These are phyloP conservation scores for Aspergillus indologenus DNA, from an alignment of 495 filamentous ascomycete species.

Conservation along the genomic window DNA sequence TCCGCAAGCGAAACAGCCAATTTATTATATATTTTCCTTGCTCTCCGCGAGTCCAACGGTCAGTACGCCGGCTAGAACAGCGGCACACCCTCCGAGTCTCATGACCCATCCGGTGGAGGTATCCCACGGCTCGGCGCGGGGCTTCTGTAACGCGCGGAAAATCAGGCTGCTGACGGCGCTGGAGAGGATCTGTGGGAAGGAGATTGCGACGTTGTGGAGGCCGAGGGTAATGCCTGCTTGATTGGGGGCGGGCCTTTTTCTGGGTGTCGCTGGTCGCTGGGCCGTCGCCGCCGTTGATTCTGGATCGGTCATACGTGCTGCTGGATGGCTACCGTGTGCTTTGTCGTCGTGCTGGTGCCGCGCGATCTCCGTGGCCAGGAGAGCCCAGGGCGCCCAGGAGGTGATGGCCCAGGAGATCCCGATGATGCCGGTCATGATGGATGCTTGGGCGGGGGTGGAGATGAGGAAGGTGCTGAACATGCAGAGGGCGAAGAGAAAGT, in stretches of 20 bases:
- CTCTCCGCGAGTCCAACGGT: conserved; percentile 24
- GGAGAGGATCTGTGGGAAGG: conserved; percentile 80
- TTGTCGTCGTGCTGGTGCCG: conserved; percentile 55
- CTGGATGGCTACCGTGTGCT: background rate
- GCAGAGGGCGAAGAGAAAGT: conserved; percentile 67
- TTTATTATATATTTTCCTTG: background rate
- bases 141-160: conserved; percentile 76
- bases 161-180: conserved; percentile 76
- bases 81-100: conserved; percentile 70
- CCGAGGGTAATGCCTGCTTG: conserved; percentile 85
- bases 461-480: conserved; percentile 80
- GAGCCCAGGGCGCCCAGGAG: conserved; percentile 84
- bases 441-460: conserved; percentile 57
- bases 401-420: conserved; percentile 85
- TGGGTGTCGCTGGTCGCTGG: background rate
- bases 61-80: conserved; percentile 67
- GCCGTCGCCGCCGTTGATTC: background rate
- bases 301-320: background rate
- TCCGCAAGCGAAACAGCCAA: background rate
- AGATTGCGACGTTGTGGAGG: conserved; percentile 86
- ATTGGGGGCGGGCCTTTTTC: conserved; percentile 6
- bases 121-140: conserved; percentile 72
- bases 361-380: conserved; percentile 80
- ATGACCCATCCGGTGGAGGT: conserved; percentile 81
- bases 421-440: conserved; percentile 67